These are phyloP conservation scores for Euphorbia lathyris DNA, from an alignment of 345 rosid species.

Conservation along the genomic window DNA sequence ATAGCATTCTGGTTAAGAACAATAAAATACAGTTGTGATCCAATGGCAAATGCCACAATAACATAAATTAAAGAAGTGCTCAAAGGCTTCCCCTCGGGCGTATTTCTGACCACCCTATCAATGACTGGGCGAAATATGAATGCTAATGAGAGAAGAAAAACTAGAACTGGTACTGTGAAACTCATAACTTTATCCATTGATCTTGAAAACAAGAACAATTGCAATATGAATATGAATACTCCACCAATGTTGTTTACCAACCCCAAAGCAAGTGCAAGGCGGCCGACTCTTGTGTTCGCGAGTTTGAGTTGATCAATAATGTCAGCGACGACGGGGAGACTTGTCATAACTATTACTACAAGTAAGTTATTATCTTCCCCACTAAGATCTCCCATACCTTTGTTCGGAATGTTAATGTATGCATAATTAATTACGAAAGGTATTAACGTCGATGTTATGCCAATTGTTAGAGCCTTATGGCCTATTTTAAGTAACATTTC, in stretches of 20 bases:
- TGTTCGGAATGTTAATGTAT: too few species aligned
- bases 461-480: neutral
- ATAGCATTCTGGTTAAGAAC: neutral
- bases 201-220: neutral
- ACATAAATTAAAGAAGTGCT: conserved; percentile 11
- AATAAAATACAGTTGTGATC: conserved; percentile 7
- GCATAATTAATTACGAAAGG: neutral
- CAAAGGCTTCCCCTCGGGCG: conserved; percentile 31
- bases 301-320: neutral
- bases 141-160: neutral
- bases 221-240: neutral
- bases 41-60: conserved; percentile 19
- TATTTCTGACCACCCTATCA: conserved; percentile 28
- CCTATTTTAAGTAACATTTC: neutral
- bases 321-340: neutral
- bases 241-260: neutral
- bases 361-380: too few species aligned
- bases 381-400: too few species aligned
- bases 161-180: neutral
- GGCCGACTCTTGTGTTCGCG: neutral
- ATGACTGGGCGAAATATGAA: conserved; percentile 26
- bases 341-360: neutral
- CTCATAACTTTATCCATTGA: neutral
- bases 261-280: neutral
- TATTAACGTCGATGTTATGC: neutral